A percentile compares a stretch with the other conserved stretches of the same genome.
Conservation (phyloP, 2,329 filamentous ascomycete species). For the Triangularia setosa region DNA sequence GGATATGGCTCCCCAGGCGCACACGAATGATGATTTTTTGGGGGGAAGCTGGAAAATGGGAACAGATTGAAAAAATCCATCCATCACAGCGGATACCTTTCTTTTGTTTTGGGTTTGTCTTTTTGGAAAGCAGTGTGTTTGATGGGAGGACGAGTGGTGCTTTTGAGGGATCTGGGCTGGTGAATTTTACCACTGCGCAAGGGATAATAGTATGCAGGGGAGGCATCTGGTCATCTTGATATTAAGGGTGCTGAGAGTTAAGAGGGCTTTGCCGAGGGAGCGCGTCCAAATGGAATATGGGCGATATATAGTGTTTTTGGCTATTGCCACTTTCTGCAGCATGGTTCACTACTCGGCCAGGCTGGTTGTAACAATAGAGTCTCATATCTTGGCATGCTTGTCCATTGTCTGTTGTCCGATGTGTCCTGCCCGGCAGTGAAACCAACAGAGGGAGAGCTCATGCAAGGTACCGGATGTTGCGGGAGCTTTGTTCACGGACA, state of each 20-base stretch:
- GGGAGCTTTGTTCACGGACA: not conserved
- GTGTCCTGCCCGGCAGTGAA: not conserved
- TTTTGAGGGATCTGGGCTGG: not conserved
- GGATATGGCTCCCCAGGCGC: not conserved
- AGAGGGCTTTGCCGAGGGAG: not conserved
- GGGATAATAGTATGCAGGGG: not conserved
- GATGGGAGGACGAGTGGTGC: not conserved
- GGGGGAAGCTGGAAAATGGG: constrained; percentile 7
- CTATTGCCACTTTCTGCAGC: not conserved
- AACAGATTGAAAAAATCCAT: constrained; percentile 8
- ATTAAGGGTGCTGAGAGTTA: not conserved
- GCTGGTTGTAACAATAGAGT: constrained; percentile 2
- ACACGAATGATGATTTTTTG: constrained; percentile 10
- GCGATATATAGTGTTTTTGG: not conserved
- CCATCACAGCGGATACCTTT: constrained; percentile 4
- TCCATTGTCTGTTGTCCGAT: not conserved
- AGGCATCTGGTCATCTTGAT: not conserved
- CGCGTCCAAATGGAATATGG: not conserved
- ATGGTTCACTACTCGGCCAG: not conserved
- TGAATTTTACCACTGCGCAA: not conserved
- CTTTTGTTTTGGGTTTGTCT: constrained; percentile 4
- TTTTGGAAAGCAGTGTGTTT: not conserved
- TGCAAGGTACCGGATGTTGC: not conserved
- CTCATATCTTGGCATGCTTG: not conserved
- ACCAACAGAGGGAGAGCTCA: not conserved